phyloP scores from a whole-genome alignment of 2,329 filamentous ascomycete species.

The Diaporthe amygdali region DNA sequence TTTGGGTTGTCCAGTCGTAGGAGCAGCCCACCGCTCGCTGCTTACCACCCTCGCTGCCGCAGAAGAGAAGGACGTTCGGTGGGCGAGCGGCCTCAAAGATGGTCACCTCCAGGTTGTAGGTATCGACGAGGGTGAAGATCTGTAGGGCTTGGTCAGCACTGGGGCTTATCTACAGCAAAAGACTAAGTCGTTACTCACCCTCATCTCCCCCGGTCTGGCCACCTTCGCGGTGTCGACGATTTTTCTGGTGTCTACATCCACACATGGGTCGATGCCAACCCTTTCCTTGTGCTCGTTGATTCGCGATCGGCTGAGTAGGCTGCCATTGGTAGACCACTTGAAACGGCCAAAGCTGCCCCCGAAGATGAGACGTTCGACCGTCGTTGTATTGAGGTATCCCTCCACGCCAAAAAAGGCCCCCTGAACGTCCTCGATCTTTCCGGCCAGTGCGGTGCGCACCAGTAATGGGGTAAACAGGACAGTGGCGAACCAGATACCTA shows the following conservation, averaged over 20 bases:
- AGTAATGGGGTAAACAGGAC: background rate
- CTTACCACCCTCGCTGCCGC: conserved; percentile 51
- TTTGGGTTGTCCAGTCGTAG: conserved; percentile 46
- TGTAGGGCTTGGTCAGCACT: conserved; percentile 15
- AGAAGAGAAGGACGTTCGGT: conserved; percentile 45
- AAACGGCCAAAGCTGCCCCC: conserved; percentile 36
- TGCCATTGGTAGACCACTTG: conserved; percentile 35
- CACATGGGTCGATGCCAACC: conserved; percentile 33
- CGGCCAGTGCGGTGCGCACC: conserved; percentile 25
- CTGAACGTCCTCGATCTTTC: conserved; percentile 36
- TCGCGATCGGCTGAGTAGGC: conserved; percentile 32
- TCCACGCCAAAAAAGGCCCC: conserved; percentile 40
- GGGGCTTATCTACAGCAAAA: background rate
- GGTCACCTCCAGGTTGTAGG: conserved; percentile 40
- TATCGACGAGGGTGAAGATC: conserved; percentile 44
- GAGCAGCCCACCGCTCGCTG: conserved; percentile 48
- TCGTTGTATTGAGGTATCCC: conserved; percentile 36
- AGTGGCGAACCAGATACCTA: background rate
- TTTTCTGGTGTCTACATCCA: conserved; percentile 30
- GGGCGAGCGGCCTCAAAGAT: conserved; percentile 42
- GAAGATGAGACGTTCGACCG: conserved; percentile 37
- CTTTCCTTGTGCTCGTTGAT: conserved; percentile 34
- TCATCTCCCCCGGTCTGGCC: conserved; percentile 34
- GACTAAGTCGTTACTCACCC: conserved; percentile 24
- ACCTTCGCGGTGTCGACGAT: conserved; percentile 34